Evolutionary conservation across 1,284 basidiomycete species (phyloP).

Genomic region (Irpex sp.): DNA sequence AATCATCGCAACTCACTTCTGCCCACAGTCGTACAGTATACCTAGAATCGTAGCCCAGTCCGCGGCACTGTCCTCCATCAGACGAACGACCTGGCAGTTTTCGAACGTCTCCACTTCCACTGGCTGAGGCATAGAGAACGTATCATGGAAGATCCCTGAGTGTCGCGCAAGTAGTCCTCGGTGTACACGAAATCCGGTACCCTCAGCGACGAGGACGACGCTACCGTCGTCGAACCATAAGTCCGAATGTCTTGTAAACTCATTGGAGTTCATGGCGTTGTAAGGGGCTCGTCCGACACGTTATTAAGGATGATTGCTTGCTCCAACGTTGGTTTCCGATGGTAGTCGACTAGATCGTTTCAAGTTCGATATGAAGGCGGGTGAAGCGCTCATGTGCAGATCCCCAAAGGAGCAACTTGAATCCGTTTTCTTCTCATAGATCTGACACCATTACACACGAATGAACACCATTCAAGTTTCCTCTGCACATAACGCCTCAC

Average conservation of each 20-base stretch:
- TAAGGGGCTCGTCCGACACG: too few species aligned
- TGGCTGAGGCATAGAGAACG: neutral
- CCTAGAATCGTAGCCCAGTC: neutral
- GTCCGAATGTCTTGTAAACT: neutral
- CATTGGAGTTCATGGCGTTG: neutral
- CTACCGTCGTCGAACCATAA: slow-evolving; percentile 4
- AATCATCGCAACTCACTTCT: neutral
- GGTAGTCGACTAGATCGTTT: too few species aligned
- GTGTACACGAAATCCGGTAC: neutral
- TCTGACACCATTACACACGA: too few species aligned
- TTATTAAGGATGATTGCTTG: too few species aligned
- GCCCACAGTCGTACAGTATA: neutral
- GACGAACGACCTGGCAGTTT: neutral
- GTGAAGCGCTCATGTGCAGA: too few species aligned
- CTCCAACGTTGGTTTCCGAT: too few species aligned
- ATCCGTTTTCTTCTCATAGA: too few species aligned
- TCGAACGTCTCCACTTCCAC: neutral
- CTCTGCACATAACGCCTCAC: too few species aligned
- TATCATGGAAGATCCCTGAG: neutral
- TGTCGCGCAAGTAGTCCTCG: neutral
- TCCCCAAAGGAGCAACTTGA: too few species aligned
- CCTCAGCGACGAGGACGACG: neutral
- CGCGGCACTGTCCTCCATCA: neutral
- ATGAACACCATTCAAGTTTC: too few species aligned
- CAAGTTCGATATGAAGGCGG: too few species aligned